phyloP scores from a whole-genome alignment of 106 monocot genomes.

The Posidonia australis region DNA sequence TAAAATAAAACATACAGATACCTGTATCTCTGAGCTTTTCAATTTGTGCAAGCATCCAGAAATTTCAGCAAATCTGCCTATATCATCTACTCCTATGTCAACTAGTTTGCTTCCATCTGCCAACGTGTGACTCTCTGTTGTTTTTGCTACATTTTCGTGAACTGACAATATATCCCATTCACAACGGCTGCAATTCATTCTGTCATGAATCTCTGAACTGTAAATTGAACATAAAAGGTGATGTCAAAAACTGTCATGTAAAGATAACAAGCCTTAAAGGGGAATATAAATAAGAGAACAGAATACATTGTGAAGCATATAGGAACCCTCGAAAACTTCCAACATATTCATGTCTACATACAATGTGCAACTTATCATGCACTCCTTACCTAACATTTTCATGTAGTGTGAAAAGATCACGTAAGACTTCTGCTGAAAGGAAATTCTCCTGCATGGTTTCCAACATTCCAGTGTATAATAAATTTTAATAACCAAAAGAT shows the following conservation, averaged over 20 bases:
- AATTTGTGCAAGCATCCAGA: slow-evolving; percentile 73
- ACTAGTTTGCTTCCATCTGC: background rate
- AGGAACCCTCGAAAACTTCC: too few relatives aligned
- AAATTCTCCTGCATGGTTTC: slow-evolving; percentile 44
- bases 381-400: slow-evolving; percentile 52
- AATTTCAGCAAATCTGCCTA: slow-evolving; percentile 83
- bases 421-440: slow-evolving; percentile 78
- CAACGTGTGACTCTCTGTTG: slow-evolving; percentile 3
- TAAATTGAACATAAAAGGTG: background rate
- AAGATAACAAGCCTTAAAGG: background rate
- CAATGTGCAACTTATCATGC: background rate
- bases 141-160: background rate
- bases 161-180: background rate
- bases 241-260: background rate
- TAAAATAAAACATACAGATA: slow-evolving; percentile 5
- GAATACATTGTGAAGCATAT: too few relatives aligned
- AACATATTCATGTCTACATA: too few relatives aligned
- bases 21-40: slow-evolving; percentile 63
- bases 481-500: background rate
- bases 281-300: too few relatives aligned
- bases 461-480: background rate
- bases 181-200: slow-evolving; percentile 79
- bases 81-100: slow-evolving; percentile 33
- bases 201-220: slow-evolving; percentile 95
- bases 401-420: slow-evolving; percentile 85